Conservation (phyloP, 2,329 filamentous ascomycete species). For the Phaeosphaeriaceae sp. region DNA sequence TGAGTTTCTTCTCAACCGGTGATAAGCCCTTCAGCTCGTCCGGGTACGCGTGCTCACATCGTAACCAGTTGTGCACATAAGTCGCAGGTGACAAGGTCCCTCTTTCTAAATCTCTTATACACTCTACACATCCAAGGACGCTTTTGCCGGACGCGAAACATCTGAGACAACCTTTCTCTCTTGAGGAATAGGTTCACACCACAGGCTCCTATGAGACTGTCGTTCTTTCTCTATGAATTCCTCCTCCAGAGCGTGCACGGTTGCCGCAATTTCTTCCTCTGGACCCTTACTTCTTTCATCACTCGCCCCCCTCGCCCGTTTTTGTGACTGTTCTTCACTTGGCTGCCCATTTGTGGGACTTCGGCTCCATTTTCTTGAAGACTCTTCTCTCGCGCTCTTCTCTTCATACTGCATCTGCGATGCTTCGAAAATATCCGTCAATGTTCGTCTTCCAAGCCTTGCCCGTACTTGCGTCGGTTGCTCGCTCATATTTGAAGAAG, state of each 20-base stretch:
- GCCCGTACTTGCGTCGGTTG: too few relatives aligned
- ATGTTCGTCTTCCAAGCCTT: too few relatives aligned
- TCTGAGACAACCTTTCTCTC: background rate
- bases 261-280: background rate
- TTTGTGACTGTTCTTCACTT: too few relatives aligned
- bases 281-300: background rate
- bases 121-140: background rate
- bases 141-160: background rate
- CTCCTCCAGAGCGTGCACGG: constrained; percentile 1
- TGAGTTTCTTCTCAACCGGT: constrained; percentile 5
- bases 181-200: constrained; percentile 1
- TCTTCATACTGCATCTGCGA: too few relatives aligned
- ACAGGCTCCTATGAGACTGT: background rate
- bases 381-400: too few relatives aligned
- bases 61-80: background rate
- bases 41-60: constrained; percentile 4
- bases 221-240: constrained; percentile 6
- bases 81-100: background rate
- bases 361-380: too few relatives aligned
- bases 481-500: background rate
- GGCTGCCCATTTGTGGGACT: too few relatives aligned
- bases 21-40: constrained; percentile 4
- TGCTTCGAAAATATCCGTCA: too few relatives aligned
- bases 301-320: too few relatives aligned
- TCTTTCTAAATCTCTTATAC: background rate